These are phyloP conservation scores for Kodamaea restingae DNA, from an alignment of 805 yeast species.

Conservation along the genomic window DNA sequence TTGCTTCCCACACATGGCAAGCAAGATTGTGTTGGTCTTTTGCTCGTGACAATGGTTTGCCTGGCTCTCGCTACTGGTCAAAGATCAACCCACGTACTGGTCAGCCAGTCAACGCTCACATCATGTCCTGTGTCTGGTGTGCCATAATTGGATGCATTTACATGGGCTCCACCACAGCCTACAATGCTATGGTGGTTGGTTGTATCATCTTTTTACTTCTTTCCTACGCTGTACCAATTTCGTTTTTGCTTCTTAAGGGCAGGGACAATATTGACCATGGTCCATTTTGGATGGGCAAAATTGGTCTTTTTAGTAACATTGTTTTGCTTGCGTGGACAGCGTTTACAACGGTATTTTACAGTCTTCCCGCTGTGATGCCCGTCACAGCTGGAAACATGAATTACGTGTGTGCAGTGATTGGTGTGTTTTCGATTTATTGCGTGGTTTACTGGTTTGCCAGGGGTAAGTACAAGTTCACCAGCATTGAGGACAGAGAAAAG, in stretches of 20 bases:
- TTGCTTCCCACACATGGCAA: slow-evolving; percentile 65
- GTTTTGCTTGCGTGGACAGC: slow-evolving; percentile 54
- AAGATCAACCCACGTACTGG: slow-evolving; percentile 43
- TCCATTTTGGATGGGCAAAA: slow-evolving; percentile 61
- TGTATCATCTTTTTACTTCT: slow-evolving; percentile 56
- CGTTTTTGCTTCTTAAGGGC: slow-evolving; percentile 45
- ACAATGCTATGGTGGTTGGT: slow-evolving; percentile 59
- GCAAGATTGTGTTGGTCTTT: slow-evolving; percentile 67
- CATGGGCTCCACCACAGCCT: slow-evolving; percentile 64
- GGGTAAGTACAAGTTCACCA: slow-evolving; percentile 23
- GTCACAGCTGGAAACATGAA: slow-evolving; percentile 62
- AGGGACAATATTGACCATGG: slow-evolving; percentile 55
- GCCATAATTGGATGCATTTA: slow-evolving; percentile 58
- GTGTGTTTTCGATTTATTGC: slow-evolving; percentile 41
- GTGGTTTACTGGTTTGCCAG: slow-evolving; percentile 50
- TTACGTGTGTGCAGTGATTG: slow-evolving; percentile 53
- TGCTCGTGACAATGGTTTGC: slow-evolving; percentile 61
- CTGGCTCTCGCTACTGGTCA: slow-evolving; percentile 51
- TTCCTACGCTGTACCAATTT: slow-evolving; percentile 55
- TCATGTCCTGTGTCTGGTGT: slow-evolving; percentile 50
- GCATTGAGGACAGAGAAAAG: slow-evolving; percentile 20
- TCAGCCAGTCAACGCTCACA: slow-evolving; percentile 58
- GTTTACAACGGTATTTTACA: slow-evolving; percentile 57
- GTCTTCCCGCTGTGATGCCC: slow-evolving; percentile 63
- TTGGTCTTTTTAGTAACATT: slow-evolving; percentile 49